A percentile compares a stretch with the other conserved stretches of the same genome.
These are phyloP conservation scores for Aspergillus diversus DNA, from an alignment of 495 filamentous ascomycete genomes.

Conservation along the genomic window DNA sequence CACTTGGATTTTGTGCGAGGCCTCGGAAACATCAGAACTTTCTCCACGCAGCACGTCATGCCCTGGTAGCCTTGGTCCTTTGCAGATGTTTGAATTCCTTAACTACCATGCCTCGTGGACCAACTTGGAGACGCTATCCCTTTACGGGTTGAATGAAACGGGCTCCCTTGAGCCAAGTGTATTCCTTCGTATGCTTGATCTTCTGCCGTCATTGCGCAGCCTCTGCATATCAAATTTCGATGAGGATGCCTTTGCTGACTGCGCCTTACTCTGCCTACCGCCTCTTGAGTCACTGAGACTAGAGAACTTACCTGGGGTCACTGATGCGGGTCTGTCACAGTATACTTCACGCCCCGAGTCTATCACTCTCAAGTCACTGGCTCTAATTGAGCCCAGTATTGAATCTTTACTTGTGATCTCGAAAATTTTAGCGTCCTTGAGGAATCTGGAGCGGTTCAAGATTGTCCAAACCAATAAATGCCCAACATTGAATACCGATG, in stretches of 20 bases:
- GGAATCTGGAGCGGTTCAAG: conserved; percentile 64
- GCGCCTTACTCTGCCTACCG: conserved; percentile 70
- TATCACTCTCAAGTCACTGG: conserved; percentile 59
- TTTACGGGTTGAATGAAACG: conserved; percentile 63
- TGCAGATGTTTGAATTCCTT: conserved; percentile 70
- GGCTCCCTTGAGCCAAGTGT: conserved; percentile 66
- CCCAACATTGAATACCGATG: conserved; percentile 60
- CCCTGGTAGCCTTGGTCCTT: conserved; percentile 59
- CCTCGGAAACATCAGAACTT: conserved; percentile 45
- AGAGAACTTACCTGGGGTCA: conserved; percentile 75
- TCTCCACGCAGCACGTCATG: conserved; percentile 49
- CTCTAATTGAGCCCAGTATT: conserved; percentile 68
- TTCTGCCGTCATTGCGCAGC: conserved; percentile 69
- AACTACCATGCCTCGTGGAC: conserved; percentile 72
- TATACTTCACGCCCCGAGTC: conserved; percentile 65
- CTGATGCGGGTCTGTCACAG: conserved; percentile 72
- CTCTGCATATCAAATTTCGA: conserved; percentile 77
- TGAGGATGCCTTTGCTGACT: conserved; percentile 71
- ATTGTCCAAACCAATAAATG: conserved; percentile 66
- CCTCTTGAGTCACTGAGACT: conserved; percentile 73
- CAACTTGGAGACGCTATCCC: conserved; percentile 70
- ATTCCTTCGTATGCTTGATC: conserved; percentile 68
- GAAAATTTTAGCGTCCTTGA: conserved; percentile 71
- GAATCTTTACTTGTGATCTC: conserved; percentile 71
- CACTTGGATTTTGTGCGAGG: conserved; percentile 72